Evolutionary conservation across 176 grass and related monocot species (phyloP).

Genomic region (Bonia amplexicaulis): DNA sequence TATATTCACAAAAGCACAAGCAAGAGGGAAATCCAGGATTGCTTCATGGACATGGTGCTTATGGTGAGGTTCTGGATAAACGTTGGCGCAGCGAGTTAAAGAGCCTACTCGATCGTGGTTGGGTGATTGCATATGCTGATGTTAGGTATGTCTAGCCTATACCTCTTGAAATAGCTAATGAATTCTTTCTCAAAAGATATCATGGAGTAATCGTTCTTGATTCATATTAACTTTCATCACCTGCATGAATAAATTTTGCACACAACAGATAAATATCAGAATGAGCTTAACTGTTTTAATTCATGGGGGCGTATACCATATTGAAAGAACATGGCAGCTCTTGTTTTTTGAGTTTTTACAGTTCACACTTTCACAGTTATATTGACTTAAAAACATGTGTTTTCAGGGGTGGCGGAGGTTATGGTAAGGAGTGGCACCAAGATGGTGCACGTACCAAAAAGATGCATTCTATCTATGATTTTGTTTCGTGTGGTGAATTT

Average conservation of each 20-base stretch:
- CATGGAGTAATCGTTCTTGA: not conserved
- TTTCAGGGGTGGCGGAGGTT: slow-evolving; percentile 75
- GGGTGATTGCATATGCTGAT: slow-evolving; percentile 95
- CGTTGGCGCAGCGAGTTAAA: slow-evolving; percentile 91
- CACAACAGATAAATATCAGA: not conserved
- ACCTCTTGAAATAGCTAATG: slow-evolving; percentile 8
- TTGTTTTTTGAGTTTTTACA: slow-evolving; percentile 17
- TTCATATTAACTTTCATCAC: not conserved
- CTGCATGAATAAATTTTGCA: not conserved
- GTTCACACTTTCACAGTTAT: not conserved
- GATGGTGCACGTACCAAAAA: slow-evolving; percentile 66
- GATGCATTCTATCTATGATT: slow-evolving; percentile 84
- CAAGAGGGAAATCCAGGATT: slow-evolving; percentile 74
- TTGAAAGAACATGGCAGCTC: not conserved
- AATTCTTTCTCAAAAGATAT: not conserved
- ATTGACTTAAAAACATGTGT: slow-evolving; percentile 17
- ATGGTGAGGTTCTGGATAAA: slow-evolving; percentile 86
- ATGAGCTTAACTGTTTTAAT: not conserved
- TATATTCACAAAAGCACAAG: slow-evolving; percentile 81
- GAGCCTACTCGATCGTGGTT: slow-evolving; percentile 84
- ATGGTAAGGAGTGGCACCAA: slow-evolving; percentile 86
- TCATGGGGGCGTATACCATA: slow-evolving; percentile 7
- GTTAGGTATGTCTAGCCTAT: slow-evolving; percentile 54
- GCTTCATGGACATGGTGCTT: slow-evolving; percentile 94
- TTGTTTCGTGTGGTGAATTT: slow-evolving; percentile 89